These are phyloP conservation scores for Mortierella alpina DNA, from an alignment of 192 early-diverging fungal genomes.

Conservation along the genomic window DNA sequence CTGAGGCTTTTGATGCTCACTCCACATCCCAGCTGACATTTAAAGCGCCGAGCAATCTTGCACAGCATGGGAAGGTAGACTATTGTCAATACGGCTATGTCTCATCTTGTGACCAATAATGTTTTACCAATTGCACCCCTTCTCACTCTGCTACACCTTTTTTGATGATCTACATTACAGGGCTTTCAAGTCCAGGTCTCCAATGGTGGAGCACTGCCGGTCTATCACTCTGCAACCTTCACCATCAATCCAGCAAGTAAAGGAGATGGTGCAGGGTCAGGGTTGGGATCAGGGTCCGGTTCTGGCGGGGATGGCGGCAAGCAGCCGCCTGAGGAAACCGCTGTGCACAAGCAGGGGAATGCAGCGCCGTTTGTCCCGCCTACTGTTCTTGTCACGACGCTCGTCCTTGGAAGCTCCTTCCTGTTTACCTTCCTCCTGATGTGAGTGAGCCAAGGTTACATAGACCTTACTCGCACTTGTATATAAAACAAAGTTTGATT, in stretches of 20 bases:
- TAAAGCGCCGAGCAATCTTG: constrained; percentile 24
- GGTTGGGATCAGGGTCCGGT: neutral
- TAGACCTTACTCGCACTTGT: neutral
- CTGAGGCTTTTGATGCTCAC: constrained; percentile 3
- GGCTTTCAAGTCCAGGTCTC: constrained; percentile 36
- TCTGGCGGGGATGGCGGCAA: neutral
- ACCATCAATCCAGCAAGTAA: constrained; percentile 15
- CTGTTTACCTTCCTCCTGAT: constrained; percentile 37
- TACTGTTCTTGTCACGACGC: constrained; percentile 20
- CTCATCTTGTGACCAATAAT: neutral
- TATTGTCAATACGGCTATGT: neutral
- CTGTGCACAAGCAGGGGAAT: constrained; percentile 13
- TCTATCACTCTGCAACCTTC: constrained; percentile 32
- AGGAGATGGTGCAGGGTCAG: neutral
- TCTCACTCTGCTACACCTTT: neutral
- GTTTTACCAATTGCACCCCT: neutral
- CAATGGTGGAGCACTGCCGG: constrained; percentile 7
- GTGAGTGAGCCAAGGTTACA: constrained; percentile 1
- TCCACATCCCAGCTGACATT: constrained; percentile 1
- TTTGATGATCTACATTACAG: neutral
- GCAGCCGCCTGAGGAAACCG: neutral
- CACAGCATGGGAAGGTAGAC: constrained; percentile 34
- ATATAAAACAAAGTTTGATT: neutral
- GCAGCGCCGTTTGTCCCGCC: constrained; percentile 34
- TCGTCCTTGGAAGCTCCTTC: constrained; percentile 24